These are phyloP conservation scores for Chionographis japonica DNA, from an alignment of 106 monocot genomes.

Conservation along the genomic window DNA sequence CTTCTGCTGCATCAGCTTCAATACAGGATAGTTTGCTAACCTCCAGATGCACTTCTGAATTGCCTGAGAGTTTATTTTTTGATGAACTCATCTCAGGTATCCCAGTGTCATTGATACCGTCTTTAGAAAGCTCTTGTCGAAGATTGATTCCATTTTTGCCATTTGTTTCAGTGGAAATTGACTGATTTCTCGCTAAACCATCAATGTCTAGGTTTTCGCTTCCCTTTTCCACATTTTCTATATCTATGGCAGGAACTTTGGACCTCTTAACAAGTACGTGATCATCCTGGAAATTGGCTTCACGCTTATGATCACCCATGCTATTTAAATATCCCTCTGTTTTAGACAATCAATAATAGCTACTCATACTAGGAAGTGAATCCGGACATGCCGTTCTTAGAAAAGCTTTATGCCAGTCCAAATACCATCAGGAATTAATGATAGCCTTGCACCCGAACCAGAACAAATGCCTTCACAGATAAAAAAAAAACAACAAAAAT, in stretches of 20 bases:
- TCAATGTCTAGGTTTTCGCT: slow-evolving; percentile 1
- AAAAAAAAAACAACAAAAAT: no score
- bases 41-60: slow-evolving; percentile 12
- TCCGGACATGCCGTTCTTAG: no score
- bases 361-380: neutral
- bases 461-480: no score
- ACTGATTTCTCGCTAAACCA: slow-evolving; percentile 2
- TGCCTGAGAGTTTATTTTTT: slow-evolving; percentile 7
- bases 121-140: neutral
- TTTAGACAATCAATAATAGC: neutral
- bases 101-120: neutral
- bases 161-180: slow-evolving; percentile 4
- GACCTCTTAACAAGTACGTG: slow-evolving; percentile 31
- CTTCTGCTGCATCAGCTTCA: slow-evolving; percentile 84
- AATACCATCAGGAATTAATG: no score
- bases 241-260: slow-evolving; percentile 20
- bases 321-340: slow-evolving; percentile 9
- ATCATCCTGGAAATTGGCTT: slow-evolving; percentile 23
- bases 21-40: slow-evolving; percentile 19
- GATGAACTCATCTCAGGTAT: neutral
- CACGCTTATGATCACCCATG: slow-evolving; percentile 39
- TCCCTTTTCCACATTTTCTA: slow-evolving; percentile 3
- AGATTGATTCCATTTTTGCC: slow-evolving; percentile 10
- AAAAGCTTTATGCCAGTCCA: no score
- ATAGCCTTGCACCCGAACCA: no score